Base-by-base conservation (phyloP, 2,329 filamentous ascomycete genomes). In the Rhytidhysteron rufulum region DNA sequence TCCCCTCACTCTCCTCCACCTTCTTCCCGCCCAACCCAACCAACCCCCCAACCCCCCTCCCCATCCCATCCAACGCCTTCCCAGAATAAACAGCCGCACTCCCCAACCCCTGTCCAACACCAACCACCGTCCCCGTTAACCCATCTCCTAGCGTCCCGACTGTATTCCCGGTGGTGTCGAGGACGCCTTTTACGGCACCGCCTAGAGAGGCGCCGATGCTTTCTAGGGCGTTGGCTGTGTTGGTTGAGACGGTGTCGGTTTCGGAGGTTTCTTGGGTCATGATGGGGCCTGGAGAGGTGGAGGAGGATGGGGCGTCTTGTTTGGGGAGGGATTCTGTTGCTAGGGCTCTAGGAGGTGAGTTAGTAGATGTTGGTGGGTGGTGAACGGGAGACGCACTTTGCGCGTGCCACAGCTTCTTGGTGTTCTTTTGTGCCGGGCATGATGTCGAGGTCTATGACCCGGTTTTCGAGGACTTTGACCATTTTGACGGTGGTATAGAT, bases 381-480 rank as follows among this genome's bases (percentile, higher is more conserved):
- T 16, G 7, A 13, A 7, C 8, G 24, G 24, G n/a, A 9, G 19
- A 17, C 15, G 29, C 33, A 43, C 38, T 36, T 43, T 18, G 43
- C 32, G 15, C 31, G 6, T 2, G n/a, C 37, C 13, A 34, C 37
- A 10, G 38, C 45, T 24, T 37, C 37, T 13, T 42, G 24, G 8
- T 41, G 25, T 18, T 44, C 40, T 29, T 48, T 37, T 10, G 33
- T 46, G 22, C 47, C 49, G 8, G 44, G 47, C 2, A 51, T 24
- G 31, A 51, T 21, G 34, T 51, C 49, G 11, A 51, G 44, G 30
- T 50, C 49, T 20, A 51, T 30, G 24, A 48, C 20, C 29, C 43
- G 44, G 30, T 51, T 50, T 19, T 50, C 44, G 25, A 50, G 44
- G 17, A 48, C 47, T 42, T 51, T 51, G 22, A 51, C 46, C 46